Evolutionary conservation across 176 grass and related monocot species (phyloP).

Genomic region (Coix lacrymajobi): DNA sequence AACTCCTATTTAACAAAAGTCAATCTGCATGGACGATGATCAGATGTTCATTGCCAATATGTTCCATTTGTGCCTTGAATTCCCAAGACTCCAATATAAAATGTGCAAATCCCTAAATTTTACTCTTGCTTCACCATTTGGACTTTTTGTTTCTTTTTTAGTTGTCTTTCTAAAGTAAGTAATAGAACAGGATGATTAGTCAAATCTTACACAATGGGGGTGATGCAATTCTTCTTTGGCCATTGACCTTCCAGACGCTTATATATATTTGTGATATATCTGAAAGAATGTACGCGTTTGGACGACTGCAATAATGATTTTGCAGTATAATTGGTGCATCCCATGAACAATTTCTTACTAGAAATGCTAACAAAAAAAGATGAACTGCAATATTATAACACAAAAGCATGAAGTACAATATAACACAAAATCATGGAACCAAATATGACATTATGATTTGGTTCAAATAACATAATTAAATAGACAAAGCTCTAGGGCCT

Average conservation of each 20-base stretch:
- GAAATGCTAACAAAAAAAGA: background rate
- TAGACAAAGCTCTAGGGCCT: background rate
- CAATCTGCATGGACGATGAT: background rate
- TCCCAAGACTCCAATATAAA: background rate
- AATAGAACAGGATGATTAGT: background rate
- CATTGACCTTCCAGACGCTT: background rate
- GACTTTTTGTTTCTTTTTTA: background rate
- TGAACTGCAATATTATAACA: background rate
- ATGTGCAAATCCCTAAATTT: background rate
- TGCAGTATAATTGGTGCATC: conserved; percentile 5
- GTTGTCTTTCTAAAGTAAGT: background rate
- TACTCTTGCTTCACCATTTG: background rate
- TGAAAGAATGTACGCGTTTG: background rate
- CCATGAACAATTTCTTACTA: background rate
- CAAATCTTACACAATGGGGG: background rate
- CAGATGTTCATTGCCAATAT: background rate
- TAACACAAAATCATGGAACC: background rate
- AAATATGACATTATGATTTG: background rate
- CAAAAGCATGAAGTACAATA: background rate
- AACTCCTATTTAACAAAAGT: background rate
- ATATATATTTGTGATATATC: background rate
- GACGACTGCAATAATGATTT: background rate
- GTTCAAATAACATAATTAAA: background rate
- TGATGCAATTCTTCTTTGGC: background rate
- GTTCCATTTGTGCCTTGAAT: background rate